Base-by-base conservation (phyloP, 176 grass and related monocot species). In the Oryza meridionalis region DNA sequence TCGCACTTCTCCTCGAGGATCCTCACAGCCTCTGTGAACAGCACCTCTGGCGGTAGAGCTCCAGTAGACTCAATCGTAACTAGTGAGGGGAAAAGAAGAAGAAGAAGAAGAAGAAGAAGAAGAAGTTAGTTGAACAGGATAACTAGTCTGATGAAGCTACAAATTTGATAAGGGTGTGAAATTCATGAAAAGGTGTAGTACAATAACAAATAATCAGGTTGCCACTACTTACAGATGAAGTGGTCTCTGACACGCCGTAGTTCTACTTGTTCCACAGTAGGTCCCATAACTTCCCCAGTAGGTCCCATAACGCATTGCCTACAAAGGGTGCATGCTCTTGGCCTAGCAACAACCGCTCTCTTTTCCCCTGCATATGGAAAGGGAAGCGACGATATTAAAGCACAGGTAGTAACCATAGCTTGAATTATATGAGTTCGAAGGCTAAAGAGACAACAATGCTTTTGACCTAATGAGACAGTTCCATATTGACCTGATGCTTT, bases 241-340 rank as follows among this genome's bases (percentile, higher is more conserved):
- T 98, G 96, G 80, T 98, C 89, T 81, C 88, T 93, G 17, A 93
- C 91, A 37, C 91, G 92, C 26, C 91, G 69, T 32, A 98, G 75
- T 77, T 95, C 73, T 1, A 98, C 72, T 43, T 88, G 8, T 25
- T 93, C 65, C 50, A 27, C 96, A 0, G 0, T 51, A 9, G 9
- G 38, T 46, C 82, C 84, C 47, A 86, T 83, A 40, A 98, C 51
- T 31, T 31, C 65, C 50, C 33, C 96, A 0, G 0, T 51, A 9
- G 9, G 38, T 46, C 82, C 84, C 47, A 86, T 83, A 40, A 98
- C 51, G 49, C 95, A 98, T 88, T 98, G 80, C 66, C 96, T 92
- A 73, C 96, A 98, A 73, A 98, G 91, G 6, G 96, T 98, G 86
- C 93, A 98, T 32, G 80, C 69, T 71, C 91, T 88, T 50, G 96